phyloP scores from a whole-genome alignment of 1,139 yeast genomes.

The Suhomyces choctaworum region DNA sequence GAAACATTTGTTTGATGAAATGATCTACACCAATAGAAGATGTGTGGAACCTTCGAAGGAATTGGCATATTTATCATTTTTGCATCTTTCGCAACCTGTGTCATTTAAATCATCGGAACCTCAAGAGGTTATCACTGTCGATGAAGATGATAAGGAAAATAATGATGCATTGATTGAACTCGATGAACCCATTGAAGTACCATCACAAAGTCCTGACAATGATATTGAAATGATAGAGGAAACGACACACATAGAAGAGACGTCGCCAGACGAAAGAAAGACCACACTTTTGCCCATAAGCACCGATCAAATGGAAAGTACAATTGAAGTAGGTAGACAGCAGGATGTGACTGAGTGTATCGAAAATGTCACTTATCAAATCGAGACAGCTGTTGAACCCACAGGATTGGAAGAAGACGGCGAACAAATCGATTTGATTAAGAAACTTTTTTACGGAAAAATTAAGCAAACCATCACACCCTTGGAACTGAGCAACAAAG shows the following conservation, averaged over 20 bases:
- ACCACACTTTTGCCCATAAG: conserved; percentile 43
- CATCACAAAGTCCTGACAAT: conserved; percentile 14
- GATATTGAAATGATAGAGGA: conserved; percentile 15
- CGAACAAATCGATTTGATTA: conserved; percentile 80
- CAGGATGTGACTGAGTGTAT: conserved; percentile 98
- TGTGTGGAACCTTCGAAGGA: conserved; percentile 83
- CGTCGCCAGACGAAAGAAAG: conserved; percentile 4
- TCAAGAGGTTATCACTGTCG: background rate
- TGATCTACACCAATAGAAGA: conserved; percentile 62
- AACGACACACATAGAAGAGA: background rate
- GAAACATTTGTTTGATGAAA: conserved; percentile 63
- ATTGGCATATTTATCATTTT: conserved; percentile 83
- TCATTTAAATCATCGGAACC: conserved; percentile 40
- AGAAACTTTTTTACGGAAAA: conserved; percentile 75
- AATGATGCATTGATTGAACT: conserved; percentile 9
- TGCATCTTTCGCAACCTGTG: conserved; percentile 69
- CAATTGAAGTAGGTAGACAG: conserved; percentile 83
- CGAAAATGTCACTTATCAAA: conserved; percentile 88
- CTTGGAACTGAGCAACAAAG: conserved; percentile 35
- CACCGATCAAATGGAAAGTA: conserved; percentile 65
- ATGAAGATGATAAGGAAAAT: conserved; percentile 10
- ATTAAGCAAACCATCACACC: conserved; percentile 49
- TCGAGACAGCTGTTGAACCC: conserved; percentile 87
- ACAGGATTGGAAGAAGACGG: conserved; percentile 64
- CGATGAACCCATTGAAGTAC: conserved; percentile 14